phyloP scores from a whole-genome alignment of 1,284 basidiomycete genomes.

The Sporisorium graminicola region DNA sequence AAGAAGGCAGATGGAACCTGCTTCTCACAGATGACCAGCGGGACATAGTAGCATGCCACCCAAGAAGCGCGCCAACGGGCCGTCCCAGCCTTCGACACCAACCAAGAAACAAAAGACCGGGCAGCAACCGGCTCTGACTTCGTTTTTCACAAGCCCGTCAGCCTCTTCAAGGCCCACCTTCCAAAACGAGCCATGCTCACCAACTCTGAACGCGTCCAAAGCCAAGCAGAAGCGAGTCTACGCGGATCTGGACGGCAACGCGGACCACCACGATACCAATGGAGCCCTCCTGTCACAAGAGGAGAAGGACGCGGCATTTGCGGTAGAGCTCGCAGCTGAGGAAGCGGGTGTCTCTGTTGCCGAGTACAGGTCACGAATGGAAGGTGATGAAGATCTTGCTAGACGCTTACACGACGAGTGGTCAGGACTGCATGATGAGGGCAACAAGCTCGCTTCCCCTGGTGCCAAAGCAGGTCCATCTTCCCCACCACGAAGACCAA shows the following conservation, averaged over 20 bases:
- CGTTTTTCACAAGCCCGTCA: constrained; percentile 48
- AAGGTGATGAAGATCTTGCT: constrained; percentile 50
- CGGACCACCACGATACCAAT: neutral
- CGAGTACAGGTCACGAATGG: constrained; percentile 22
- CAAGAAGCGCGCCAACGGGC: constrained; percentile 29
- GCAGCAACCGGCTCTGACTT: constrained; percentile 43
- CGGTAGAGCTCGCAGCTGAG: constrained; percentile 41
- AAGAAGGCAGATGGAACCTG: neutral
- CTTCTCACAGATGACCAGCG: neutral
- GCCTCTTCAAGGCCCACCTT: constrained; percentile 10
- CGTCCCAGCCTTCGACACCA: constrained; percentile 31
- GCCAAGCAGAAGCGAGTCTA: constrained; percentile 21
- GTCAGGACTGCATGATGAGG: constrained; percentile 13
- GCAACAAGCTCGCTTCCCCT: neutral
- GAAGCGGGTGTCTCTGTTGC: constrained; percentile 25
- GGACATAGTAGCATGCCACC: constrained; percentile 27
- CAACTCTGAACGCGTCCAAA: constrained; percentile 10
- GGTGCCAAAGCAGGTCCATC: neutral
- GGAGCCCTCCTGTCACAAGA: constrained; percentile 11
- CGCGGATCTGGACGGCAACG: neutral
- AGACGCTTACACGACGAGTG: constrained; percentile 41
- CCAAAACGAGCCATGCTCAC: constrained; percentile 12
- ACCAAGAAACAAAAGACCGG: constrained; percentile 36
- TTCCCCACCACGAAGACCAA: neutral
- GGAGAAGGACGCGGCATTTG: constrained; percentile 41